phyloP scores from a whole-genome alignment of 805 yeast species.

The Lipomyces mesembrius region DNA sequence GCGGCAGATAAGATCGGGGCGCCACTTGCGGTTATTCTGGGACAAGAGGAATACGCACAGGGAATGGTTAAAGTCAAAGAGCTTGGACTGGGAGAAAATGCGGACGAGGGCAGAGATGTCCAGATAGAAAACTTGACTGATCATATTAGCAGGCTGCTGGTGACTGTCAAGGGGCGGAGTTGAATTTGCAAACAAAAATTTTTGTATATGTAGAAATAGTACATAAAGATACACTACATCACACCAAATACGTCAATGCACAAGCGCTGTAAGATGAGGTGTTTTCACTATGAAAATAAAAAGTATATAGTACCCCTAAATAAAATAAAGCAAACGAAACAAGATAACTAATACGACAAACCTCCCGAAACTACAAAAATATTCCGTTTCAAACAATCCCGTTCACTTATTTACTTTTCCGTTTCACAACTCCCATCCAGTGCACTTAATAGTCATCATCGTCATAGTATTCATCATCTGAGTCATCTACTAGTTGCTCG shows the following conservation, averaged over 20 bases:
- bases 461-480: constrained; percentile 86
- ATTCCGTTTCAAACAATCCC: not conserved
- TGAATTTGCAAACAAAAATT: not conserved
- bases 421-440: not conserved
- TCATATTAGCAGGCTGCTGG: constrained; percentile 15
- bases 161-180: not conserved
- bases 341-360: not conserved
- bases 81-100: constrained; percentile 84
- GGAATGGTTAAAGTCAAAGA: constrained; percentile 86
- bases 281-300: not conserved
- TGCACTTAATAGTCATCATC: constrained; percentile 45
- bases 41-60: constrained; percentile 87
- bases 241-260: no score
- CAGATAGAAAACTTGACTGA: constrained; percentile 20
- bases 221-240: no score
- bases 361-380: not conserved
- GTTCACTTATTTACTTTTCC: not conserved
- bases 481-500: constrained; percentile 88
- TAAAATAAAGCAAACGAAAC: not conserved
- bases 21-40: constrained; percentile 86
- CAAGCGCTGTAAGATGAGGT: not conserved
- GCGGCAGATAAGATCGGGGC: constrained; percentile 96
- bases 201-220: not conserved
- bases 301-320: not conserved
- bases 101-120: constrained; percentile 75